These are phyloP conservation scores for Metschnikowia baotianmanensis DNA, from an alignment of 805 yeast species.

Conservation along the genomic window DNA sequence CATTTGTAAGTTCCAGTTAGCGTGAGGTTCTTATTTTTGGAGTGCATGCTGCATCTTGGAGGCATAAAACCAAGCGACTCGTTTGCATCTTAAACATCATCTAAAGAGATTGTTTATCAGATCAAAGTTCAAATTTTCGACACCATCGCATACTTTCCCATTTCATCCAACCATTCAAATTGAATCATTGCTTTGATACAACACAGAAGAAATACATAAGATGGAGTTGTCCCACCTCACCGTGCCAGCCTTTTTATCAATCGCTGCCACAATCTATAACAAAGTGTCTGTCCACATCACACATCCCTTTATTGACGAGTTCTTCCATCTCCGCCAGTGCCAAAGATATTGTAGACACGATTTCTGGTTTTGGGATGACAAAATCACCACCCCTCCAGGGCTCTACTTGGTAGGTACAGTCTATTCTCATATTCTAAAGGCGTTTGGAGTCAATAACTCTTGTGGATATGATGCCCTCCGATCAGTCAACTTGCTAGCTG, in stretches of 20 bases:
- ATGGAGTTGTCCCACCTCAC: slow-evolving; percentile 9
- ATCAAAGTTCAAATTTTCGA: too few species aligned
- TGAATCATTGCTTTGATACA: background rate
- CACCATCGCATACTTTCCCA: background rate
- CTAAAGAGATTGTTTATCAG: too few species aligned
- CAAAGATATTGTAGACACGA: slow-evolving; percentile 59
- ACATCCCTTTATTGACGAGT: slow-evolving; percentile 59
- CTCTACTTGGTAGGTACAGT: slow-evolving; percentile 53
- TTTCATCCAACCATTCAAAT: too few species aligned
- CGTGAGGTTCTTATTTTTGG: too few species aligned
- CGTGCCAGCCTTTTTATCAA: slow-evolving; percentile 3
- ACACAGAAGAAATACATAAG: too few species aligned
- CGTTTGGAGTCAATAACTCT: slow-evolving; percentile 27
- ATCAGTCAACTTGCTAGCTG: slow-evolving; percentile 65
- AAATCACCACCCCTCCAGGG: slow-evolving; percentile 97
- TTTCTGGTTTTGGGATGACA: slow-evolving; percentile 58
- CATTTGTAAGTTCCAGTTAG: too few species aligned
- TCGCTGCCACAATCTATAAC: slow-evolving; percentile 10
- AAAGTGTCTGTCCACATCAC: slow-evolving; percentile 10
- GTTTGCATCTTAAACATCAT: too few species aligned
- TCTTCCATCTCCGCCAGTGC: slow-evolving; percentile 83
- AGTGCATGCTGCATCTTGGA: too few species aligned
- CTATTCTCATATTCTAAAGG: slow-evolving; percentile 36
- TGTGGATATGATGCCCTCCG: slow-evolving; percentile 24
- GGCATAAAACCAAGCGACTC: too few species aligned